Conservation (phyloP, 129 eudicot species). For the Flaveria brownii region DNA sequence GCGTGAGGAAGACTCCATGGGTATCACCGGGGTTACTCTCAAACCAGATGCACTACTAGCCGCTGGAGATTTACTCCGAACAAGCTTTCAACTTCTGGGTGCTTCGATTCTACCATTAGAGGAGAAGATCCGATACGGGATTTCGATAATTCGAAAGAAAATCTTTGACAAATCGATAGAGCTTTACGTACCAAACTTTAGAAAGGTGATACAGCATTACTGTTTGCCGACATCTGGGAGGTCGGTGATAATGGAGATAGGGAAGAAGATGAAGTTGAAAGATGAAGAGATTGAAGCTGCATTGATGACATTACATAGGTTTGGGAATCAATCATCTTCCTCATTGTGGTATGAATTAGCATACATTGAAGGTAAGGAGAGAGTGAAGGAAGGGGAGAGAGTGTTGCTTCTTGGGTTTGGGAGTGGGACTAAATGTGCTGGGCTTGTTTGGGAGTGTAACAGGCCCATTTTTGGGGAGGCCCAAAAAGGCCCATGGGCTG, state of each 20-base stretch:
- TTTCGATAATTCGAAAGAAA: constrained; percentile 40
- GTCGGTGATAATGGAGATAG: constrained; percentile 50
- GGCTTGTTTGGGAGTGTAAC: constrained; percentile 70
- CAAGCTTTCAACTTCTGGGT: constrained; percentile 48
- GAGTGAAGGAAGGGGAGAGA: constrained; percentile 61
- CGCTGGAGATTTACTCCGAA: constrained; percentile 50
- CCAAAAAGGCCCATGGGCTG: constrained; percentile 69
- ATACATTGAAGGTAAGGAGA: constrained; percentile 67
- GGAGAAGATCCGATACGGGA: constrained; percentile 47
- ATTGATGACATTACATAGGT: constrained; percentile 66
- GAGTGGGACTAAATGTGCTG: constrained; percentile 67
- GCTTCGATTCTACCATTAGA: constrained; percentile 45
- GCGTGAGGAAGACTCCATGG: constrained; percentile 65
- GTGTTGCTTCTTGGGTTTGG: constrained; percentile 75
- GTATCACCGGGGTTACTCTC: constrained; percentile 56
- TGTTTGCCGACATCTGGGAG: constrained; percentile 67
- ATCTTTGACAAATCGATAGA: constrained; percentile 40
- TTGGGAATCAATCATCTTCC: constrained; percentile 85
- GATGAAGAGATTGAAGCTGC: constrained; percentile 75
- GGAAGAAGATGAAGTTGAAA: constrained; percentile 56
- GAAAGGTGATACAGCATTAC: constrained; percentile 54
- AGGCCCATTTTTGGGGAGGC: constrained; percentile 62
- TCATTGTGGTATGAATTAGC: constrained; percentile 80
- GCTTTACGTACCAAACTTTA: constrained; percentile 63
- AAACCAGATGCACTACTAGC: constrained; percentile 48